phyloP scores from a whole-genome alignment of 192 early-diverging fungal species.

The Chytriomyces sp. region DNA sequence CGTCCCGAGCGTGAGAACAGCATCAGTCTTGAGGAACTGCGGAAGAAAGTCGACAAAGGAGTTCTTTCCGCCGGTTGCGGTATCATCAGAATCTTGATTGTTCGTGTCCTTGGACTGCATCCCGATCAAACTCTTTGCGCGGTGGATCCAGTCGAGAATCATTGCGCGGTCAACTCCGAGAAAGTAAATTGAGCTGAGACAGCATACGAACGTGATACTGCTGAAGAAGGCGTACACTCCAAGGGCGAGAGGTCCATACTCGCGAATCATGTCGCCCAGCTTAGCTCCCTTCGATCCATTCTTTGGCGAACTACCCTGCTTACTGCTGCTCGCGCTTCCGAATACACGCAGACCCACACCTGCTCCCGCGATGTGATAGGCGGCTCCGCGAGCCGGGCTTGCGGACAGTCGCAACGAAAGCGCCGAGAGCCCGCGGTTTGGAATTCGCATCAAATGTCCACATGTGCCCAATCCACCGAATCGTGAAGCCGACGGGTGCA shows the following conservation, averaged over 20 bases:
- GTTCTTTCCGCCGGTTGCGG: not conserved
- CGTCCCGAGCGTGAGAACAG: slow-evolving; percentile 33
- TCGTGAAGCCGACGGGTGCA: too few relatives aligned
- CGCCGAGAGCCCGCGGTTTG: too few relatives aligned
- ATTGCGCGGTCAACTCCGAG: slow-evolving; percentile 44
- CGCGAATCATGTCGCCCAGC: slow-evolving; percentile 43
- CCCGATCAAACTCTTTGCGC: slow-evolving; percentile 34
- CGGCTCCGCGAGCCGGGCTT: too few relatives aligned
- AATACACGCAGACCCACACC: too few relatives aligned
- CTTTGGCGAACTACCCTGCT: too few relatives aligned
- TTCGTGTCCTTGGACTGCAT: slow-evolving; percentile 18
- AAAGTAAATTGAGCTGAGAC: slow-evolving; percentile 44
- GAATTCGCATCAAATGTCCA: too few relatives aligned
- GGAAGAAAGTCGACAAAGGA: slow-evolving; percentile 33
- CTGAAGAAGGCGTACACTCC: slow-evolving; percentile 47
- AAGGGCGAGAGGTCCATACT: slow-evolving; percentile 53
- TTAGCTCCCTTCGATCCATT: too few relatives aligned
- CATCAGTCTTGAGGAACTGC: slow-evolving; percentile 36
- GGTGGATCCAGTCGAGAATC: slow-evolving; percentile 20
- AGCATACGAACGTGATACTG: slow-evolving; percentile 40
- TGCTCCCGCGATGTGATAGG: too few relatives aligned
- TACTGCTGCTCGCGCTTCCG: too few relatives aligned
- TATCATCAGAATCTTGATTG: slow-evolving; percentile 10
- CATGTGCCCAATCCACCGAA: too few relatives aligned
- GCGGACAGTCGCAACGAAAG: too few relatives aligned